A percentile compares a stretch with the other conserved stretches of the same genome.
phyloP scores from a whole-genome alignment of 495 filamentous ascomycete species.

The Tuber umbilicatum region DNA sequence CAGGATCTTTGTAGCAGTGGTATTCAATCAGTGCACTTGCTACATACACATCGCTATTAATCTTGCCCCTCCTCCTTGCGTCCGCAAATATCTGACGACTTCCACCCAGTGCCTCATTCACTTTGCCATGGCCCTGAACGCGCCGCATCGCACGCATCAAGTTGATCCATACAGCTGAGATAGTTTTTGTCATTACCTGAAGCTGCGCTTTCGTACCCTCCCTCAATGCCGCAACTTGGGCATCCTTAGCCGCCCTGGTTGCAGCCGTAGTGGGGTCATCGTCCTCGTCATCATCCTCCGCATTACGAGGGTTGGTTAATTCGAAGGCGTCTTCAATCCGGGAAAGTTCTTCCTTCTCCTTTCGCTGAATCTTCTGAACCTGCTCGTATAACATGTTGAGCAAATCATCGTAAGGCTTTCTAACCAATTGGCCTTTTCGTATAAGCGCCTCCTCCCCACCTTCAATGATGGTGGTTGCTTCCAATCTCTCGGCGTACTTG shows the following conservation, averaged over 20 bases:
- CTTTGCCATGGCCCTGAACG: conserved; percentile 81
- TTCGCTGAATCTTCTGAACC: conserved; percentile 63
- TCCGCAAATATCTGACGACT: conserved; percentile 80
- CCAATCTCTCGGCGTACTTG: conserved; percentile 78
- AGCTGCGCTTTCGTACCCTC: conserved; percentile 65
- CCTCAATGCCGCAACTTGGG: conserved; percentile 64
- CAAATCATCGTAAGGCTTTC: conserved; percentile 74
- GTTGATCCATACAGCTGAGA: conserved; percentile 90
- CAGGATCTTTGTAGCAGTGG: conserved; percentile 86
- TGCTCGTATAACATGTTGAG: conserved; percentile 78
- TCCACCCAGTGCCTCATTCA: conserved; percentile 60
- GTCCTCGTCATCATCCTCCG: conserved; percentile 59
- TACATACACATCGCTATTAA: conserved; percentile 90
- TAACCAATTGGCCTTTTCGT: conserved; percentile 65
- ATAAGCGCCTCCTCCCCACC: conserved; percentile 62
- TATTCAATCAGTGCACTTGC: conserved; percentile 88
- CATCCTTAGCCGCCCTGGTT: conserved; percentile 52
- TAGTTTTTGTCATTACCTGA: conserved; percentile 62
- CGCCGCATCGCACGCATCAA: conserved; percentile 89
- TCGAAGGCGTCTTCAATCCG: conserved; percentile 61
- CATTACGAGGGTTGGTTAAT: conserved; percentile 43
- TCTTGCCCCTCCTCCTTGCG: conserved; percentile 71
- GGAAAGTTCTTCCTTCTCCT: conserved; percentile 63
- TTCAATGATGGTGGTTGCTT: conserved; percentile 60
- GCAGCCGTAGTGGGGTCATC: conserved; percentile 52